Percentiles rank a stretch among this genome's conserved stretches.
These are phyloP conservation scores for Xylogone sp. DNA, from an alignment of 2,329 filamentous ascomycete genomes.

Conservation along the genomic window DNA sequence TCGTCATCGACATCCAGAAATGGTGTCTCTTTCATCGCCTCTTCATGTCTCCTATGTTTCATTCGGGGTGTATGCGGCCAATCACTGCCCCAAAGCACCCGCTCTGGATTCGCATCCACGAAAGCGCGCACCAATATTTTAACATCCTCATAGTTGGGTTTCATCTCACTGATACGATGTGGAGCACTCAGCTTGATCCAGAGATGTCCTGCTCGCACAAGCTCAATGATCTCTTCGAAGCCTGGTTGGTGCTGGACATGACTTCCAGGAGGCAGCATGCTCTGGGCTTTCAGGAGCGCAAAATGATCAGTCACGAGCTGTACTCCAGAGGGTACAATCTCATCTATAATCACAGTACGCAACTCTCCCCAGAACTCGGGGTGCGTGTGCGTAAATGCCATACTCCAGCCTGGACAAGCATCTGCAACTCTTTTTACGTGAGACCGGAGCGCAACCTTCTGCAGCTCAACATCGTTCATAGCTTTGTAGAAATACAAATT, in stretches of 20 bases:
- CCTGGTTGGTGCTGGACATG: conserved; percentile 27
- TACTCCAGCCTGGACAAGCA: conserved; percentile 27
- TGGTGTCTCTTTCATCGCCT: conserved; percentile 3
- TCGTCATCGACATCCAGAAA: conserved; percentile 7
- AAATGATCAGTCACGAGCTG: conserved; percentile 34
- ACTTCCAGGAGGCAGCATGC: conserved; percentile 23
- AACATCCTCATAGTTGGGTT: conserved; percentile 29
- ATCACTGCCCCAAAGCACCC: conserved; percentile 35
- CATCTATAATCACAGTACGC: conserved; percentile 13
- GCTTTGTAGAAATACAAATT: conserved; percentile 33
- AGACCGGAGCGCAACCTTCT: conserved; percentile 27
- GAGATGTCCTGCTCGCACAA: conserved; percentile 28
- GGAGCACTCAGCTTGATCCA: conserved; percentile 36
- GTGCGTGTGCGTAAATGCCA: conserved; percentile 25
- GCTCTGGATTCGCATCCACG: conserved; percentile 29
- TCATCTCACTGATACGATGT: conserved; percentile 29
- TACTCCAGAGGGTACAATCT: conserved; percentile 9
- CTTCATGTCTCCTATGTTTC: background rate
- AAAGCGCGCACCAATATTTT: conserved; percentile 27
- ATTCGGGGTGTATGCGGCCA: conserved; percentile 18
- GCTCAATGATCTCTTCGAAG: conserved; percentile 25
- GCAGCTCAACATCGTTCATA: conserved; percentile 32
- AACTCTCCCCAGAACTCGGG: conserved; percentile 18
- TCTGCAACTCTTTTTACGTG: conserved; percentile 23
- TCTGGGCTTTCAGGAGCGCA: conserved; percentile 30